These are phyloP conservation scores for Catharanthus roseus DNA, from an alignment of 257 asterid genomes.

Conservation along the genomic window DNA sequence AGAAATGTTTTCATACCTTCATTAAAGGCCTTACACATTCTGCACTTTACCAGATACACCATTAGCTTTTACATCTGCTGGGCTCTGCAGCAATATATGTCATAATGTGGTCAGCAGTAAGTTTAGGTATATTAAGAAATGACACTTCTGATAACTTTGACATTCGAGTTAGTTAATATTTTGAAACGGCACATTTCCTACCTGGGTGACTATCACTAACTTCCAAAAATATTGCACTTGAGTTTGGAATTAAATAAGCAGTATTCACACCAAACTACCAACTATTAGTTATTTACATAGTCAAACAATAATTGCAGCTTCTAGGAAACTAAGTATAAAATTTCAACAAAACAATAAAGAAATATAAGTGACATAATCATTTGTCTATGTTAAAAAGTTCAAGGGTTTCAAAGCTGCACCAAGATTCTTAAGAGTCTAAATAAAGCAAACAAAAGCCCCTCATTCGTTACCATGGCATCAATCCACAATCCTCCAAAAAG, in stretches of 20 bases:
- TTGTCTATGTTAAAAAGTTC: not conserved
- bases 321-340: not conserved
- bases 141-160: not conserved
- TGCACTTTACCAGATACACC: slow-evolving; percentile 17
- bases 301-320: not conserved
- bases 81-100: slow-evolving; percentile 13
- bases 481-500: not conserved
- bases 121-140: not conserved
- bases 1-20: slow-evolving; percentile 4
- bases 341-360: too few relatives aligned
- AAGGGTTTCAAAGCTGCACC: not conserved
- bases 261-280: too few relatives aligned
- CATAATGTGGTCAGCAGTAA: not conserved
- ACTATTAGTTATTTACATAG: not conserved
- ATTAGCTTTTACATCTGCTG: slow-evolving; percentile 12
- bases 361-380: not conserved
- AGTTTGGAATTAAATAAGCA: not conserved
- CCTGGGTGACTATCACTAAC: not conserved
- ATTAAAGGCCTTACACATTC: slow-evolving; percentile 13
- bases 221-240: not conserved
- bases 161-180: not conserved
- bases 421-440: not conserved
- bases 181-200: not conserved
- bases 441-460: not conserved
- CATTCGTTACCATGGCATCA: not conserved